Conservation (phyloP, 306 rosid species). For the Prosopis cineraria region DNA sequence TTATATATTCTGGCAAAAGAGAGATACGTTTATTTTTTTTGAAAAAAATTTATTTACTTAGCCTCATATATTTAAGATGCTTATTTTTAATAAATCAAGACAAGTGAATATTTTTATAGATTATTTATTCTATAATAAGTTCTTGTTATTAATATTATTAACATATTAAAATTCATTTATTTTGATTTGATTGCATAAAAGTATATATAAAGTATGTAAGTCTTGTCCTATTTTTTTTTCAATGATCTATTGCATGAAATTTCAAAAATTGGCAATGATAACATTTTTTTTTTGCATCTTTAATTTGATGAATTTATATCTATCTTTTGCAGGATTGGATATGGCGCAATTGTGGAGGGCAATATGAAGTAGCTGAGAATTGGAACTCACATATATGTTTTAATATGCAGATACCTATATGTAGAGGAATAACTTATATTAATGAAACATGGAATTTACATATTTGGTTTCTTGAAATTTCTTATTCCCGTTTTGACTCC, state of each 20-base stretch:
- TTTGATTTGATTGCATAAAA: too few species aligned
- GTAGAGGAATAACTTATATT: background rate
- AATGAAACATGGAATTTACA: background rate
- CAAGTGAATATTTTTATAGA: too few species aligned
- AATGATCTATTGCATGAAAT: background rate
- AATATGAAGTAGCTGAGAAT: background rate
- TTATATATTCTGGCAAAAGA: background rate
- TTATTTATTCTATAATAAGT: too few species aligned
- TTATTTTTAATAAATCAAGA: too few species aligned
- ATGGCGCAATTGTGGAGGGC: background rate
- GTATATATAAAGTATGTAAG: too few species aligned
- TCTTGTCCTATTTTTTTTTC: too few species aligned
- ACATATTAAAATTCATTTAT: too few species aligned
- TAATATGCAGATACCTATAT: background rate
- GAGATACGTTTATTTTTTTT: background rate
- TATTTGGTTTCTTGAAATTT: background rate
- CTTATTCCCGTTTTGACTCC: background rate
- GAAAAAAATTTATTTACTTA: too few species aligned
- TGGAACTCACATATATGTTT: background rate
- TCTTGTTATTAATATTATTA: too few species aligned
- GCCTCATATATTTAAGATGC: too few species aligned
- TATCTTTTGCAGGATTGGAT: background rate
- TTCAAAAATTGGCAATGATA: background rate
- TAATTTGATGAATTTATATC: background rate
- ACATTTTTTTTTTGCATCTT: background rate